Conservation (phyloP, 495 filamentous ascomycete genomes). For the Trichocladium uniseriatum region DNA sequence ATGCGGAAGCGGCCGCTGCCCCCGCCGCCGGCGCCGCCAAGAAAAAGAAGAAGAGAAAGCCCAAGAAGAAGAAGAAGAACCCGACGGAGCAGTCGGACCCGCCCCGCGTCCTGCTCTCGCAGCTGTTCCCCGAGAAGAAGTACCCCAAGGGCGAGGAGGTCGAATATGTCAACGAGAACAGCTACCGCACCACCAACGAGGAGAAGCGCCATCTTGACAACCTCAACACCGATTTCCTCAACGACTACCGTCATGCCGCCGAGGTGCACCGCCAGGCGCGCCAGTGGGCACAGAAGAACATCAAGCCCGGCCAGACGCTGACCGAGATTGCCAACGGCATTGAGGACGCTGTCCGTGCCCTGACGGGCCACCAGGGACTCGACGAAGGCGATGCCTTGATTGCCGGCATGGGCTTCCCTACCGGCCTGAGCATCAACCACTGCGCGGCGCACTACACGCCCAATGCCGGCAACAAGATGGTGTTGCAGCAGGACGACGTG, state of each 20-base stretch:
- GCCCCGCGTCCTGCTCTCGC: slow-evolving; percentile 63
- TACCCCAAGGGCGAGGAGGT: slow-evolving; percentile 78
- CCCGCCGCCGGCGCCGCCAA: slow-evolving; percentile 37
- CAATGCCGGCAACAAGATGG: slow-evolving; percentile 81
- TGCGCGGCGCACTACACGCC: slow-evolving; percentile 85
- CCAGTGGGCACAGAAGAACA: slow-evolving; percentile 67
- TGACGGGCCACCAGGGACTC: slow-evolving; percentile 69
- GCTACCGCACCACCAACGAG: slow-evolving; percentile 73
- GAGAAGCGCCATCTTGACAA: slow-evolving; percentile 81
- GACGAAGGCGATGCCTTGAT: slow-evolving; percentile 68
- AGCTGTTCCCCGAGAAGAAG: slow-evolving; percentile 62
- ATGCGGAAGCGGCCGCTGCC: slow-evolving; percentile 34
- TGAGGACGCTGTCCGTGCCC: slow-evolving; percentile 71
- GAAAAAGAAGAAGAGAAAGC: slow-evolving; percentile 76
- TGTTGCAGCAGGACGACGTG: slow-evolving; percentile 72
- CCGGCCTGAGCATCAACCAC: slow-evolving; percentile 77
- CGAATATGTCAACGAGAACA: slow-evolving; percentile 67
- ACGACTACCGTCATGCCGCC: slow-evolving; percentile 78
- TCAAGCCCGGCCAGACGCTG: slow-evolving; percentile 73
- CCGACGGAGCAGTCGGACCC: slow-evolving; percentile 68
- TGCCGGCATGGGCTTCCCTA: slow-evolving; percentile 84
- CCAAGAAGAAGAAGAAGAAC: slow-evolving; percentile 69
- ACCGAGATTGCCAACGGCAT: slow-evolving; percentile 79
- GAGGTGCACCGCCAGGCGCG: slow-evolving; percentile 86
- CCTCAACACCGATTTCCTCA: slow-evolving; percentile 73